Evolutionary conservation across 176 grass and related monocot genomes (phyloP), one percentile per base, ranked within the genome.

Genomic region (Eragrostis nindensis): DNA sequence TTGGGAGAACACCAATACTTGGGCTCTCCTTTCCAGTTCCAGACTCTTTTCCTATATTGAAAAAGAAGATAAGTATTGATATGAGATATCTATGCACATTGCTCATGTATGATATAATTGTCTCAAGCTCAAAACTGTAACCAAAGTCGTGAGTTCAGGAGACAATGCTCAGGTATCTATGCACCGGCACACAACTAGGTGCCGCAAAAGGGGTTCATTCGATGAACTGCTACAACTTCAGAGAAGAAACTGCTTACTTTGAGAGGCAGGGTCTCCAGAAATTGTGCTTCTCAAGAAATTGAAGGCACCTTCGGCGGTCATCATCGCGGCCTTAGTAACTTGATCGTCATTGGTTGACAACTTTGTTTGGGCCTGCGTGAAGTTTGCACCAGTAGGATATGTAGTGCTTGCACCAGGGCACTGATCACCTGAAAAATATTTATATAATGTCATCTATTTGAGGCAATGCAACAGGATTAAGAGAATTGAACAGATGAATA

Each of bases 381-480:
- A 86, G 82, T 80, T 78, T 67, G 70, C 16, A 30, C 40, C 76
- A 66, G 48, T 24, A 84, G 87, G 66, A 81, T 48, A 86, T 83
- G 83, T 62, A 48, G 75, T 73, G 69, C 75, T 68, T 65, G 87
- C 66, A 71, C 46, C 87, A 74, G 85, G 77, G 79, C 79, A 91
- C 48, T 92, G 87, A 81, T 85, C 86, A 93, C 91, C 91, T 97
- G 84, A 68, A 75, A 61, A 50, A 43, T 74, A 85, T 64, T 68
- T 40, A 82, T 47, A 81, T 81, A 66, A 76, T 76, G 13, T 43
- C 73, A 9, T 79, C 16, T 47, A 72, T 76, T 66, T 69, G 54
- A 73, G 50, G 39, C 39, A 80, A 55, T 53, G 2, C 7, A 27
- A 43, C 21, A 80, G 2, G 40, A 29, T 61, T 32, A 65, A 29